Base-by-base conservation (phyloP, 2,329 filamentous ascomycete species). In the Ceratocystiopsis minuta region DNA sequence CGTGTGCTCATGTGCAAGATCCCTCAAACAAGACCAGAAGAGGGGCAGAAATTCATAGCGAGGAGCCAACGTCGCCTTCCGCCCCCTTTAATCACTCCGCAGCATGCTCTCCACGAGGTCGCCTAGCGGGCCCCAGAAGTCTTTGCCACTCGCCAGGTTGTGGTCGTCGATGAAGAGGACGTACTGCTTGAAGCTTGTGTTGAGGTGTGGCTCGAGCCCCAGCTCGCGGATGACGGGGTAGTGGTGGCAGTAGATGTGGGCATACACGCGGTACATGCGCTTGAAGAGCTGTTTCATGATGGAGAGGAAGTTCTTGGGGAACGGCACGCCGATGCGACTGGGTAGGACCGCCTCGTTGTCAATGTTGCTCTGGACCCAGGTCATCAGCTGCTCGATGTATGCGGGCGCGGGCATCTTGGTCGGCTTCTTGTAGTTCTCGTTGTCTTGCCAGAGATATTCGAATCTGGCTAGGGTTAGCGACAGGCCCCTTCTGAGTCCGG, bases 171-270 rank as follows among this genome's bases (percentile, higher is more conserved):
- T 86, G 62, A 98, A 98, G 45, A 98, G 72, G 48, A 98, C 90
- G 56, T 96, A 98, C 62, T 98, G 90, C 71, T 98, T 98, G 75
- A 98, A 98, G 63, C 85, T 93, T 14, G 90, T 98, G 64, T 98
- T 98, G 50, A 98, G 73, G 61, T 98, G 90, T 37, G 92, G 87
- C 62, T 98, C 90, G 45, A 98, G 72, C 17, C 90, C 90, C 34
- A 98, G 73, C 58, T 95, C 86, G 45, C 92, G 81, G 51, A 98
- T 80, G 50, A 98, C 87, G 33, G 87, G 87, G 63, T 98, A 98
- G 66, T 98, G 90, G 62, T 98, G 90, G 67, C 92, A 98, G 74
- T 98, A 98, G 53, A 98, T 94, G 65, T 98, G 90, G 36, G 90
- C 90, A 60, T 98, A 98, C 48, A 98, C 88, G 51, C 90, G 81